These are phyloP conservation scores for Brassica balearica DNA, from an alignment of 441 rosid genomes.

Conservation along the genomic window DNA sequence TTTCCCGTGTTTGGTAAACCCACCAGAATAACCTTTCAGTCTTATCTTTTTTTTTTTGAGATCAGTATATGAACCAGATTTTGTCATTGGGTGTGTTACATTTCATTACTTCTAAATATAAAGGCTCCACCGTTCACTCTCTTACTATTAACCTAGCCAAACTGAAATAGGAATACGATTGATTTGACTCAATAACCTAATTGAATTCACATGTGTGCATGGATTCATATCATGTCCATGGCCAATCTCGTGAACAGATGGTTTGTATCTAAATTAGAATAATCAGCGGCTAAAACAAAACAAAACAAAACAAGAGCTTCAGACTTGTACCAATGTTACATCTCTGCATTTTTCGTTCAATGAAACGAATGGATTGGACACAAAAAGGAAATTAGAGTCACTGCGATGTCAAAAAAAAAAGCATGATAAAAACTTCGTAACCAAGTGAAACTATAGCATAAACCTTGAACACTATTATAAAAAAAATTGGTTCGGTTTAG, in stretches of 20 bases:
- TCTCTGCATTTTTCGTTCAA: background rate
- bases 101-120: background rate
- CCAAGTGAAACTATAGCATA: background rate
- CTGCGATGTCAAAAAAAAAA: background rate
- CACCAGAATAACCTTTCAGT: background rate
- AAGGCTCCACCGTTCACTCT: background rate
- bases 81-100: conserved; percentile 10
- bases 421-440: background rate
- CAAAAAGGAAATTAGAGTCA: background rate
- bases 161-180: background rate
- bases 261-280: background rate
- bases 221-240: background rate
- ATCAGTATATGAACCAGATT: conserved; percentile 13
- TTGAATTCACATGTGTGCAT: background rate
- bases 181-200: background rate
- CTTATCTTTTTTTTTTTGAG: background rate
- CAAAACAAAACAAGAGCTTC: conserved; percentile 9
- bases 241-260: background rate
- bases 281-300: background rate
- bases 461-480: background rate
- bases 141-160: background rate
- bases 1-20: background rate
- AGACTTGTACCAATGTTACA: background rate
- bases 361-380: background rate
- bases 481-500: background rate